Percentiles rank a stretch among this genome's conserved stretches.
These are phyloP conservation scores for Pinus tabuliformis DNA, from an alignment of 75 land plant species.

Conservation along the genomic window DNA sequence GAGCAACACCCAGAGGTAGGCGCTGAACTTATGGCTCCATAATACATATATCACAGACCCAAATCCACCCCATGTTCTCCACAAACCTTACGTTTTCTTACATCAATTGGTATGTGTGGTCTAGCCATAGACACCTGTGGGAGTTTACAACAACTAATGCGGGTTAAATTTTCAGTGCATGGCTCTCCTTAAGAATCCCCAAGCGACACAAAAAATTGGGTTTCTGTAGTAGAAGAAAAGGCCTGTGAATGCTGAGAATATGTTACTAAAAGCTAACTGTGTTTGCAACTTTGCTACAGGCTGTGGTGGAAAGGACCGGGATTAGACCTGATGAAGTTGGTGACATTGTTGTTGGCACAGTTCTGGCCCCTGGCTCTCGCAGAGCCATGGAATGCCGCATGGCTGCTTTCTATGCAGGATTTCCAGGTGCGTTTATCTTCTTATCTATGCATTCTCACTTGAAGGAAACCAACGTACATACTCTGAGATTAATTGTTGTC, in stretches of 20 bases:
- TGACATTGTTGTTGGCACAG: slow-evolving; percentile 28
- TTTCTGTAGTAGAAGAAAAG: not conserved
- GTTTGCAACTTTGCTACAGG: slow-evolving; percentile 10
- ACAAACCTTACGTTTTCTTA: too few species aligned
- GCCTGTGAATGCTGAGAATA: not conserved
- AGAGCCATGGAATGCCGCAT: slow-evolving; percentile 24
- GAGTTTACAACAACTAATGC: too few species aligned
- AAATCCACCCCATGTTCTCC: too few species aligned
- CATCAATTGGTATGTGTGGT: too few species aligned
- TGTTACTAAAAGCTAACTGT: not conserved
- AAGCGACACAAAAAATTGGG: not conserved
- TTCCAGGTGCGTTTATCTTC: slow-evolving; percentile 11
- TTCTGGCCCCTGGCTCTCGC: slow-evolving; percentile 25
- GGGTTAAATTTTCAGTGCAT: too few species aligned
- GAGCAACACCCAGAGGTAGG: too few species aligned
- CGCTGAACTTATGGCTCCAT: too few species aligned
- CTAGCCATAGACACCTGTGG: too few species aligned
- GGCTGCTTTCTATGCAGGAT: slow-evolving; percentile 26
- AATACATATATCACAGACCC: too few species aligned
- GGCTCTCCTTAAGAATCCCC: not conserved
- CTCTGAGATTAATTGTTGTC: not conserved
- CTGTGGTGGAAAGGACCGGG: slow-evolving; percentile 24
- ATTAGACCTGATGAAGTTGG: slow-evolving; percentile 23
- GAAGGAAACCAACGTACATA: not conserved
- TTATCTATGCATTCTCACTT: not conserved